Conservation (phyloP, 371 early-diverging fungal genomes). For the Mortierella sp. region DNA sequence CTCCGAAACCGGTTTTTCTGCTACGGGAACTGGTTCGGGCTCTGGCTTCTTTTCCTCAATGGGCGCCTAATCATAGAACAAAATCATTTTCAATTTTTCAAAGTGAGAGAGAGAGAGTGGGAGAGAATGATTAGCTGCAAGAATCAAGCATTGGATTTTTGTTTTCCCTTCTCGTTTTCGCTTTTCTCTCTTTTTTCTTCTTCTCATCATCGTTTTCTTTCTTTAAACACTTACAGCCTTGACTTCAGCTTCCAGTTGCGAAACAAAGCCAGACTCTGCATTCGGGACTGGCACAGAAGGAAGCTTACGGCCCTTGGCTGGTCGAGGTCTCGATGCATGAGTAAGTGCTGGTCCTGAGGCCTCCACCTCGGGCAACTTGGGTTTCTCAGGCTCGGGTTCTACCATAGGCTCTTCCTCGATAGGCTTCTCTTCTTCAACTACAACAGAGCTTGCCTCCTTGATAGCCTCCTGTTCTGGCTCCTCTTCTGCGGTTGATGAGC, state of each 20-base stretch:
- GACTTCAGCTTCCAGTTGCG: constrained; percentile 49
- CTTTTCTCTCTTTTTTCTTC: no score
- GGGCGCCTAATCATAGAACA: constrained; percentile 23
- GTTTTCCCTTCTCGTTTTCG: no score
- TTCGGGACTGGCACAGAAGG: constrained; percentile 39
- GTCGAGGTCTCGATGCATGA: constrained; percentile 45
- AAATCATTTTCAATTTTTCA: not conserved
- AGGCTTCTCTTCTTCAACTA: constrained; percentile 11
- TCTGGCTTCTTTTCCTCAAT: constrained; percentile 46
- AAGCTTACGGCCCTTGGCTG: constrained; percentile 51
- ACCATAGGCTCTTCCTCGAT: constrained; percentile 16
- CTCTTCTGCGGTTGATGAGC: not conserved
- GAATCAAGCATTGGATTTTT: no score
- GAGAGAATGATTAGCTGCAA: not conserved
- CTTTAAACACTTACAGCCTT: constrained; percentile 43
- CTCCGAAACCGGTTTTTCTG: constrained; percentile 19
- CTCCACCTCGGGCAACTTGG: constrained; percentile 45
- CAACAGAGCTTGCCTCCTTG: constrained; percentile 1
- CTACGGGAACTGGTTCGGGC: constrained; percentile 21
- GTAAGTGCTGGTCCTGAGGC: constrained; percentile 42
- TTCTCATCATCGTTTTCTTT: no score
- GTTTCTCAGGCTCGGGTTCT: constrained; percentile 40
- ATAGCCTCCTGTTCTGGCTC: constrained; percentile 11
- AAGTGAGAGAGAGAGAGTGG: no score
- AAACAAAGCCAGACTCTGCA: constrained; percentile 35